These are phyloP conservation scores for Epicoccum sorghinum DNA, from an alignment of 2,329 filamentous ascomycete genomes.

Conservation along the genomic window DNA sequence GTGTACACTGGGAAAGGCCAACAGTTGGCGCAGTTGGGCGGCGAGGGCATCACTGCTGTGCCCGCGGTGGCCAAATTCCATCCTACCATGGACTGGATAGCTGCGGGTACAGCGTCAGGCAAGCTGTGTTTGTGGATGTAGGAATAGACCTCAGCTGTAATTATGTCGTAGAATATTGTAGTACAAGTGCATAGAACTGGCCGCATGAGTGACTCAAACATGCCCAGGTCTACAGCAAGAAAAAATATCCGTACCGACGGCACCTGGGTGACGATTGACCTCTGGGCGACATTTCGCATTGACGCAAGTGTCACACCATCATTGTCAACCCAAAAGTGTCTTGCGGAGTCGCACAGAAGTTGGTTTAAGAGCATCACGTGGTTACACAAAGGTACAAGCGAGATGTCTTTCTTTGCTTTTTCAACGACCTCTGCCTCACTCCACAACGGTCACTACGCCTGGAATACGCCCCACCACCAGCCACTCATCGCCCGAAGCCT, in stretches of 20 bases:
- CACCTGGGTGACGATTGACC: not conserved
- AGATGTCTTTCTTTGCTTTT: constrained; percentile 1
- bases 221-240: not conserved
- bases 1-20: constrained; percentile 82
- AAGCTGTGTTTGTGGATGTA: constrained; percentile 92
- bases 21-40: constrained; percentile 85
- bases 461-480: not conserved
- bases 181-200: too few relatives aligned
- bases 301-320: not conserved
- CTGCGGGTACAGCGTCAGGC: constrained; percentile 86
- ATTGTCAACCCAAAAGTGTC: not conserved
- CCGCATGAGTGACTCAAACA: not conserved
- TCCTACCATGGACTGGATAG: constrained; percentile 86
- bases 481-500: not conserved
- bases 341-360: not conserved
- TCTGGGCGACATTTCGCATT: not conserved
- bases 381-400: constrained; percentile 12
- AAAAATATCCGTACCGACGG: not conserved
- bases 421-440: not conserved
- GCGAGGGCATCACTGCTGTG: constrained; percentile 91
- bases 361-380: not conserved
- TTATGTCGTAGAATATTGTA: too few relatives aligned
- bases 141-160: not conserved
- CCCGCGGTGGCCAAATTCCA: constrained; percentile 93
- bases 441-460: not conserved